Conservation (phyloP, 352 stramenopile species). For the Stephanocyclus meneghinianus region DNA sequence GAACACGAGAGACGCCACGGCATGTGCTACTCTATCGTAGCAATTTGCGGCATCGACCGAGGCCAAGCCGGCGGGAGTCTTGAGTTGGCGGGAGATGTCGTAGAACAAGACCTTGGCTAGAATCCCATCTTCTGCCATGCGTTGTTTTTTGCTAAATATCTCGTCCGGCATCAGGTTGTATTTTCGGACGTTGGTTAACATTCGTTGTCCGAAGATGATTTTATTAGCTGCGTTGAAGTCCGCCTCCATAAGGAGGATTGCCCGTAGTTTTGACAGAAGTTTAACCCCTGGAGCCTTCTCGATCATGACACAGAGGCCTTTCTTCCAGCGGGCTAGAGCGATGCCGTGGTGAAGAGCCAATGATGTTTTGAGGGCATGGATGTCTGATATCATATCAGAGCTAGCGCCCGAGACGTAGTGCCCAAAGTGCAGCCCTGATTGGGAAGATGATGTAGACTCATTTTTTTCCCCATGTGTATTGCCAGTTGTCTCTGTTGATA, state of each 20-base stretch:
- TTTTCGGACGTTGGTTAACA: not conserved
- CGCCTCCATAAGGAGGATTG: not conserved
- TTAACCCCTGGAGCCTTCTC: not conserved
- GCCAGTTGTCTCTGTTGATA: not conserved
- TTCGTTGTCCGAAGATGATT: not conserved
- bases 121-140: no score
- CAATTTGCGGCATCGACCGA: not conserved
- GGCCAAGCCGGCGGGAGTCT: not conserved
- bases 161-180: not conserved
- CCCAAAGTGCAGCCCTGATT: not conserved
- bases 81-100: not conserved
- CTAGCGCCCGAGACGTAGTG: constrained; percentile 31
- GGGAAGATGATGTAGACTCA: not conserved
- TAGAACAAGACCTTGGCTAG: no score
- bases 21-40: no score
- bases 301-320: not conserved
- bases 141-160: no score
- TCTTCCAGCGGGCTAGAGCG: not conserved
- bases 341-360: no score
- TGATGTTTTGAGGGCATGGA: no score
- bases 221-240: not conserved
- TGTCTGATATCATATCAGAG: no score
- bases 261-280: not conserved
- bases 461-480: not conserved
- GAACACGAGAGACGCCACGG: not conserved